Evolutionary conservation across 2,329 filamentous ascomycete genomes (phyloP), one percentile per base, ranked within the genome.

Genomic region (Emydomyces testavorans): DNA sequence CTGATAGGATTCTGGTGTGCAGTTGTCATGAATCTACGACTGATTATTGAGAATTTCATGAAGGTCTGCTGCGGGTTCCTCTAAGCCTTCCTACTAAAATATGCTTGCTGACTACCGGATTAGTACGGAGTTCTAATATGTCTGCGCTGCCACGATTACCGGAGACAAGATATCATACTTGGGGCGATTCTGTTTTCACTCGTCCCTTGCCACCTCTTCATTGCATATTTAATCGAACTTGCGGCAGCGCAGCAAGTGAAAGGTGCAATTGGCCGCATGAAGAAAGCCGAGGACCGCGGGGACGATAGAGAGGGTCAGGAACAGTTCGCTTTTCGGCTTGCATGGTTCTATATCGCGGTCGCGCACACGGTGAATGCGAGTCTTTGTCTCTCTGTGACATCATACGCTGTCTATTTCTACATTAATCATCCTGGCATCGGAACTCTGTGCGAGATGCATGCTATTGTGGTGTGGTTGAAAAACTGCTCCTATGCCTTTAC

Each of bases 41-140:
- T 98, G 59, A 86, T 96, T 71, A 88, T 98, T 61, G 92, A 96
- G 67, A 98, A 98, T 62, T 86, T 90, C 57, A 85, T 90, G 72
- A 95, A 95, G 76, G 85, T 86, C 62, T 52, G 58, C 11, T 18
- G 23, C 20, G n/a, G 23, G 10, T 32, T 23, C 11, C 13, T 32
- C 11, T 15, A 13, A 24, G 11, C 16, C 7, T n/a, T 15, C 28
- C 15, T 18, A 11, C 26, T 21, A 21, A 23, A 24, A n/a, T n/a
- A n/a, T n/a, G n/a, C 28, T 43, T 38, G 4, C 40, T 20, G 10
- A 36, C 49, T 11, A 37, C 40, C 34, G n/a, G 44, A 37, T n/a
- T 62, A 90, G 85, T 98, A 98, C 62, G 92, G 92, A 46, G 87
- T 96, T 50, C 73, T 96, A 50, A 93, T 98, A 55, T 95, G 90